Evolutionary conservation across 495 filamentous ascomycete species (phyloP).

Genomic region (Tuber aestivum): DNA sequence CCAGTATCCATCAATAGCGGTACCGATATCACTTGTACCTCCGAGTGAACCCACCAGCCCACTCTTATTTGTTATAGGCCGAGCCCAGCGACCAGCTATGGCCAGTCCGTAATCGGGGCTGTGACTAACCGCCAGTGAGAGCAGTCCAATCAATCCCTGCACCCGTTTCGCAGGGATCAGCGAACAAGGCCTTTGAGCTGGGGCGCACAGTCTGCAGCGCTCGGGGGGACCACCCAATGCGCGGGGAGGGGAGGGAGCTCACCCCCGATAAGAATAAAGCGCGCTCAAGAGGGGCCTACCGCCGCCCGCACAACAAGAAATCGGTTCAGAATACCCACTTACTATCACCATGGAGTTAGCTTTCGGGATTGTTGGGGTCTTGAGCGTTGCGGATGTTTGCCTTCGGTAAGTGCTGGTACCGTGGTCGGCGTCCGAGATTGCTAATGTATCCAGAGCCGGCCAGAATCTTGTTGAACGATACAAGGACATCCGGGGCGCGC

Average conservation of each 20-base stretch:
- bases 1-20: not conserved
- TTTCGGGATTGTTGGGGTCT: slow-evolving; percentile 17
- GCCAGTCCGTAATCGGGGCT: not conserved
- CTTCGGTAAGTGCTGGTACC: slow-evolving; percentile 12
- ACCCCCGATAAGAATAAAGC: not conserved
- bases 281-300: not conserved
- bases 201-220: not conserved
- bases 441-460: slow-evolving; percentile 16
- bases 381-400: slow-evolving; percentile 27
- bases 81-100: too few relatives aligned
- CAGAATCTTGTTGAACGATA: slow-evolving; percentile 22
- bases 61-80: not conserved
- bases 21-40: not conserved
- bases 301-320: not conserved
- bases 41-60: not conserved
- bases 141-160: not conserved
- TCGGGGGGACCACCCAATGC: not conserved
- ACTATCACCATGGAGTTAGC: slow-evolving; percentile 4
- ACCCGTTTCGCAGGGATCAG: not conserved
- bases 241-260: not conserved
- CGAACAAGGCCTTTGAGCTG: not conserved
- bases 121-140: not conserved
- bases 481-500: slow-evolving; percentile 28
- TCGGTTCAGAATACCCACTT: not conserved
- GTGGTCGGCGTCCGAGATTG: not conserved